A percentile compares a stretch with the other conserved stretches of the same genome.
These are phyloP conservation scores for Oryza longistaminata DNA, from an alignment of 176 grass and related monocot species.

Conservation along the genomic window DNA sequence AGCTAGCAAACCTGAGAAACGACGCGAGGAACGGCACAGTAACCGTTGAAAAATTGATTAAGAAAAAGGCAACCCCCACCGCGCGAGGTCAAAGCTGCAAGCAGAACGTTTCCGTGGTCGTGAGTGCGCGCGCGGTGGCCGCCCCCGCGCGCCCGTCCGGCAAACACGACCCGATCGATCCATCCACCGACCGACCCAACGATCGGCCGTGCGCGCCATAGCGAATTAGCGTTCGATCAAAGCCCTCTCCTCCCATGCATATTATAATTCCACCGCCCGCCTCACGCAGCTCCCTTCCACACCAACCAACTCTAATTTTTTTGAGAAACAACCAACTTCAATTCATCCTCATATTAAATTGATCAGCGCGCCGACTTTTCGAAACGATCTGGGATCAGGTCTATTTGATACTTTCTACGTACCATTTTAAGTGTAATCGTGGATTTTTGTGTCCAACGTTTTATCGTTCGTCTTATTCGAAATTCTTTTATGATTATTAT, in stretches of 20 bases:
- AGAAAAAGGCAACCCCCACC: neutral
- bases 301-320: neutral
- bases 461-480: no score
- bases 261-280: neutral
- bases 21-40: neutral
- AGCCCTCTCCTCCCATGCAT: neutral
- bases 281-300: conserved; percentile 13
- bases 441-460: no score
- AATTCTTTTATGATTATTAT: no score
- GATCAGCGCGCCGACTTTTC: conserved; percentile 8
- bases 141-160: conserved; percentile 25
- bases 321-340: neutral
- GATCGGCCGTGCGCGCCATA: no score
- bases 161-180: conserved; percentile 25
- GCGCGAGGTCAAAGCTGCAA: conserved; percentile 27
- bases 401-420: no score
- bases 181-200: neutral
- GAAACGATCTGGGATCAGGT: neutral
- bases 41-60: neutral
- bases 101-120: conserved; percentile 47
- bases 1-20: neutral
- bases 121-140: conserved; percentile 28
- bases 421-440: no score
- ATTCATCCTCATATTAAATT: neutral
- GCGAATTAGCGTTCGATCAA: no score